Evolutionary conservation across 257 asterid species (phyloP).

Genomic region (Solanum ossicruentum): DNA sequence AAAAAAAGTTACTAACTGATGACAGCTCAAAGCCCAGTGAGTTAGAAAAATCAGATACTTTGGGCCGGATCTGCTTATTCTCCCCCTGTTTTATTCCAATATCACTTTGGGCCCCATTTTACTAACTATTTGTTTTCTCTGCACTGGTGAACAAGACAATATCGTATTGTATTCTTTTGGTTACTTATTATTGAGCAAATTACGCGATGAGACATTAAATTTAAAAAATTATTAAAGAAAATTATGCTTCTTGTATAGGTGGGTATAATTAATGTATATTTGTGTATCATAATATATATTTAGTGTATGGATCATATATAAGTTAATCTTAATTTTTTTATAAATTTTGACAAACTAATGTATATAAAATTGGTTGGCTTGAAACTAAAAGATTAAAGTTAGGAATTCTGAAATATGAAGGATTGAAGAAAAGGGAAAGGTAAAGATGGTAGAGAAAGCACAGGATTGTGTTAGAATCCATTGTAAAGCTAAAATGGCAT

Average conservation of each 20-base stretch:
- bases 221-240: no score
- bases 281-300: no score
- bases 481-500: not conserved
- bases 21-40: not conserved
- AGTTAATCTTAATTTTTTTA: no score
- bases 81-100: not conserved
- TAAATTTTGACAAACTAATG: accelerated
- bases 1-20: not conserved
- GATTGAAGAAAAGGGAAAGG: not conserved
- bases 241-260: no score
- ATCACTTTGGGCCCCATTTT: not conserved
- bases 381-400: no score
- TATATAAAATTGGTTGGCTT: no score
- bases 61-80: slow-evolving; percentile 6
- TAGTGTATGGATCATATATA: no score
- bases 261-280: no score
- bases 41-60: not conserved
- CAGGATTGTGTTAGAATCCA: not conserved
- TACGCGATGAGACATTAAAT: no score
- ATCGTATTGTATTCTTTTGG: not conserved
- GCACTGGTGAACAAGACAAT: not conserved
- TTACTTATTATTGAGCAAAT: not conserved
- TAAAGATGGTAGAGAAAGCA: not conserved
- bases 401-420: not conserved
- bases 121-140: not conserved